Evolutionary conservation across 257 asterid species (phyloP).

Genomic region (Gentiana straminea): DNA sequence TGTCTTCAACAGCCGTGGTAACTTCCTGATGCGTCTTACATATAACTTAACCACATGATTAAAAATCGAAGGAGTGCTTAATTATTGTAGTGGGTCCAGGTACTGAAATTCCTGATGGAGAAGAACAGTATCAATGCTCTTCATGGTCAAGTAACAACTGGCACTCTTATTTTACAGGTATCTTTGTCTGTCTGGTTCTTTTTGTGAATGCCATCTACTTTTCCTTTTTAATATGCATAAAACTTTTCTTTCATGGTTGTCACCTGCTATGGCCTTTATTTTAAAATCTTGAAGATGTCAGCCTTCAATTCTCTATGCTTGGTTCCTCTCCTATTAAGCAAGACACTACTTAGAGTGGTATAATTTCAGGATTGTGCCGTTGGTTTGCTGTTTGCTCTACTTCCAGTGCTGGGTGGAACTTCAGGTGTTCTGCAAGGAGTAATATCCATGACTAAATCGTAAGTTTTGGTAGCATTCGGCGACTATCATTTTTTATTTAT

Average conservation of each 20-base stretch:
- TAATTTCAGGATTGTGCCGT: conserved; percentile 92
- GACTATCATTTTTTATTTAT: too few relatives aligned
- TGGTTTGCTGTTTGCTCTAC: conserved; percentile 92
- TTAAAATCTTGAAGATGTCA: not conserved
- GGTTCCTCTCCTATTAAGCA: too few relatives aligned
- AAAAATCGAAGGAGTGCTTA: not conserved
- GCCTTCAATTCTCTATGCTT: conserved; percentile 4
- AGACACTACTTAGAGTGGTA: too few relatives aligned
- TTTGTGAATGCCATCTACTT: conserved; percentile 2
- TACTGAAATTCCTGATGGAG: conserved; percentile 76
- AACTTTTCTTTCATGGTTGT: not conserved
- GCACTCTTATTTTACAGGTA: conserved; percentile 96
- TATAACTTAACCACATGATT: conserved; percentile 4
- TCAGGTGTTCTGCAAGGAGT: conserved; percentile 89
- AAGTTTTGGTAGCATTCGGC: conserved; percentile 19
- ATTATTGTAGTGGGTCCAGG: conserved; percentile 15
- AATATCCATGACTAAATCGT: conserved; percentile 96
- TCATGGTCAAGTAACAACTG: conserved; percentile 97
- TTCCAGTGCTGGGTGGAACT: conserved; percentile 97
- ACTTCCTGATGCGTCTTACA: conserved; percentile 8
- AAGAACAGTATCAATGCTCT: conserved; percentile 73
- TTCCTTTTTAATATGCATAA: not conserved
- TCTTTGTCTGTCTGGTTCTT: not conserved
- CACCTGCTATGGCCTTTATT: not conserved
- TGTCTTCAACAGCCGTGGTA: conserved; percentile 99